Evolutionary conservation across 1,284 basidiomycete species (phyloP), one percentile per base, ranked within the genome.

Genomic region (Ganoderma meredithae): DNA sequence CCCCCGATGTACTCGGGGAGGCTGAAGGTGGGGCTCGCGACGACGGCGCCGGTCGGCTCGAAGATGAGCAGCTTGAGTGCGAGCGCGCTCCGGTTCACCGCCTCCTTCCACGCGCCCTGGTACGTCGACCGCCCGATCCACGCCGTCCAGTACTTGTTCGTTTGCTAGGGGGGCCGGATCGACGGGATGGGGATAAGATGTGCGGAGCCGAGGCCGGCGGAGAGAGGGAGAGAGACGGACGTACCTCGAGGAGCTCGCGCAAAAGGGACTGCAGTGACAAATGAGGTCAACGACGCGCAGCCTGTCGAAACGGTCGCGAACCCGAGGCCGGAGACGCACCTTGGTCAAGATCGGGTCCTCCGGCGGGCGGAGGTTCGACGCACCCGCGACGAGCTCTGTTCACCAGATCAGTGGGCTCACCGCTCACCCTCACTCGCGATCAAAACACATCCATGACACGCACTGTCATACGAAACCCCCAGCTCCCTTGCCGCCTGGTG

Each of bases 11-110:
- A 92, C 77, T 98, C 96, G 0, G 96, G 96, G 12, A 98, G 82
- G 72, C 92, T 94, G 80, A 98, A 98, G 0, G 96, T 98, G 0
- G 96, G 95, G 69, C 94, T 95, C 0, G 96, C 96, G 5, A 97
- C 90, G 60, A 97, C 92, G 0, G 96, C 96, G 33, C 95, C 89
- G 0, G 94, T 96, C 0, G 93, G 93, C 75, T 95, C 92, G 75
- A 86, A 96, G 55, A 95, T 95, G 69, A 96, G 84, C n/a, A 96
- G 83, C 78, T 94, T 94, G 65, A 95, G 82, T 0, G 94, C 93
- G n/a, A 97, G 84, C 0, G 95, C 96, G 66, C 93, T 95, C 36
- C 95, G 88, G 76, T 95, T 88, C 2, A 97, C 95, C 1, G 91
- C 90, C 79, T 98, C 96, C 72, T 96, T 92, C 96, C 96, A 98